These are phyloP conservation scores for Umbilicus rupestris DNA, from an alignment of 164 flowering plant genomes.

Conservation along the genomic window DNA sequence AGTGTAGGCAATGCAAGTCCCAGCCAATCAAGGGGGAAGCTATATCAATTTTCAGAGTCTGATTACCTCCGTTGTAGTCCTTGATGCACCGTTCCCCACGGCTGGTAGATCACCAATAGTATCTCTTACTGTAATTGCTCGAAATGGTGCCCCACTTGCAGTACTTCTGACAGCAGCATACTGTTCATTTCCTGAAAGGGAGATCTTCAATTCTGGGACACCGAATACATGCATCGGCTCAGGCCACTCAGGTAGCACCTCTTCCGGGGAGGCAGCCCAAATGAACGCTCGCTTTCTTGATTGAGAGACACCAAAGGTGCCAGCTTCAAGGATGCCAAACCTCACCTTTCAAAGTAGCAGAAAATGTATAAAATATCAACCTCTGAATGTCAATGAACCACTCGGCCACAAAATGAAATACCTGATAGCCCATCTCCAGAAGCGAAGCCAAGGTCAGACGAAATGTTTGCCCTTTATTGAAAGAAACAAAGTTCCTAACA, in stretches of 20 bases:
- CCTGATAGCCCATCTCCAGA: slow-evolving; percentile 99
- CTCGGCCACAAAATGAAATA: slow-evolving; percentile 12
- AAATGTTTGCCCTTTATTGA: slow-evolving; percentile 93
- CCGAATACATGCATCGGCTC: slow-evolving; percentile 94
- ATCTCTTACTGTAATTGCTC: slow-evolving; percentile 83
- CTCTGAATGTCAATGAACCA: not conserved
- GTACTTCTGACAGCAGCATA: slow-evolving; percentile 87
- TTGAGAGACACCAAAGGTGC: slow-evolving; percentile 89
- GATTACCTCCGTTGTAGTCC: slow-evolving; percentile 36
- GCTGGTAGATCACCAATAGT: slow-evolving; percentile 87
- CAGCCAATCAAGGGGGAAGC: not conserved
- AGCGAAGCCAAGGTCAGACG: slow-evolving; percentile 83
- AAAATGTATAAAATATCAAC: not conserved
- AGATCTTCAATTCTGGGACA: slow-evolving; percentile 65
- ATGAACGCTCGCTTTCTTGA: slow-evolving; percentile 88
- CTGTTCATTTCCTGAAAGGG: slow-evolving; percentile 36
- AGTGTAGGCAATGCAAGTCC: not conserved
- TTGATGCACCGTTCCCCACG: slow-evolving; percentile 71
- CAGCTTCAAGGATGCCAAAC: slow-evolving; percentile 94
- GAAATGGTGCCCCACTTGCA: slow-evolving; percentile 78
- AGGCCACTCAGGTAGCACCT: slow-evolving; percentile 89
- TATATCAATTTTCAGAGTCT: not conserved
- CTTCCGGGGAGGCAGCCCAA: slow-evolving; percentile 95
- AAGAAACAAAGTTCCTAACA: slow-evolving; percentile 79
- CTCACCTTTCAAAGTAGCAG: slow-evolving; percentile 60